Evolutionary conservation across 176 grass and related monocot species (phyloP).

Genomic region (Coix lacrymajobi): DNA sequence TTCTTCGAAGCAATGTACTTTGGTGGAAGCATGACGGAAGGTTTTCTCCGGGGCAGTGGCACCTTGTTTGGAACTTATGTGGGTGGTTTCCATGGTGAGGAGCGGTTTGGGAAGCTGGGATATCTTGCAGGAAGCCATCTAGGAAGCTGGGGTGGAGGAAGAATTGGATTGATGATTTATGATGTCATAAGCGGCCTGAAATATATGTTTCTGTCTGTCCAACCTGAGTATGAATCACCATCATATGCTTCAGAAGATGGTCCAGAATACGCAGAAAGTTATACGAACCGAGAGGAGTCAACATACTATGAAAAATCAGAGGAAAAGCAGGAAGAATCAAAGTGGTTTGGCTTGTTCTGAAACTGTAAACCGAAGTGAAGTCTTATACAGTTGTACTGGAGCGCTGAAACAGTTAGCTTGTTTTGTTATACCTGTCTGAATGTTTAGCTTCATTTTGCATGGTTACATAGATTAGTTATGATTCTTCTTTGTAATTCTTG

Average conservation of each 20-base stretch:
- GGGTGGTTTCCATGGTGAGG: slow-evolving; percentile 81
- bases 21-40: slow-evolving; percentile 81
- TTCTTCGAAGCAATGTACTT: slow-evolving; percentile 99
- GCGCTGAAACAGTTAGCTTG: neutral
- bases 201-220: slow-evolving; percentile 54
- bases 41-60: slow-evolving; percentile 76
- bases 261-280: slow-evolving; percentile 36
- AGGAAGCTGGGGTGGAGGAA: slow-evolving; percentile 91
- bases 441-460: slow-evolving; percentile 12
- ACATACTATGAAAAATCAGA: slow-evolving; percentile 28
- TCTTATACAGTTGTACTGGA: neutral
- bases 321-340: slow-evolving; percentile 32
- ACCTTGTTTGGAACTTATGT: slow-evolving; percentile 89
- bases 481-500: slow-evolving; percentile 32
- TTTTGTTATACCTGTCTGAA: neutral
- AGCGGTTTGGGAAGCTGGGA: slow-evolving; percentile 76
- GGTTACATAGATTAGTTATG: slow-evolving; percentile 6
- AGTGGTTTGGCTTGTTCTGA: slow-evolving; percentile 58
- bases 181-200: slow-evolving; percentile 80
- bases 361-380: neutral
- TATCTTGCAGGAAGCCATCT: slow-evolving; percentile 92
- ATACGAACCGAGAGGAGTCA: slow-evolving; percentile 31
- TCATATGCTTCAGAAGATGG: slow-evolving; percentile 19
- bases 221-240: slow-evolving; percentile 31
- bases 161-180: slow-evolving; percentile 96